These are phyloP conservation scores for Cymbopogon flexuosus DNA, from an alignment of 202 grass and related monocot genomes.

Conservation along the genomic window DNA sequence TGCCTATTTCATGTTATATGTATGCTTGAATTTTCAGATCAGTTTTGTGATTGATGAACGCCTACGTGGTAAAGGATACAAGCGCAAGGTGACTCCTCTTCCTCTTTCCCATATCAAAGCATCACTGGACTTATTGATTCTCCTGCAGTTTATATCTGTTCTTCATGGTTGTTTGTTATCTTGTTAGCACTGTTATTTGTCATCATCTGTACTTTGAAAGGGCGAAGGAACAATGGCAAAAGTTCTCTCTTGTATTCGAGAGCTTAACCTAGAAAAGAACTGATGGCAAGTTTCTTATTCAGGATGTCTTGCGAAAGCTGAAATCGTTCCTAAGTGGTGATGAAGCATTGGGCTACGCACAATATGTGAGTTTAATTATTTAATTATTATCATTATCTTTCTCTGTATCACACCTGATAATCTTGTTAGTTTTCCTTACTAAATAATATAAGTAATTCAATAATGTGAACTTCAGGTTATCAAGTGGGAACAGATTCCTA, in stretches of 20 bases:
- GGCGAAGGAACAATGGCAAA: not conserved
- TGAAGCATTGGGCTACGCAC: slow-evolving; percentile 65
- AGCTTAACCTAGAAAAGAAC: slow-evolving; percentile 2
- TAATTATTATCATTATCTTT: not conserved
- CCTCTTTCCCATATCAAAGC: not conserved
- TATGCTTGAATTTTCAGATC: slow-evolving; percentile 48
- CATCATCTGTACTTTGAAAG: not conserved
- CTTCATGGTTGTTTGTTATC: not conserved
- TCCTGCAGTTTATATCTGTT: slow-evolving; percentile 20
- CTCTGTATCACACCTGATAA: not conserved
- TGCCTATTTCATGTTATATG: not conserved
- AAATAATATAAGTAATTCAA: slow-evolving; percentile 12
- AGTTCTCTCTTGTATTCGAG: not conserved
- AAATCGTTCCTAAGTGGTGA: slow-evolving; percentile 70
- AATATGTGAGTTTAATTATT: slow-evolving; percentile 71
- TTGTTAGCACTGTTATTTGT: not conserved
- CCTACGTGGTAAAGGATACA: slow-evolving; percentile 69
- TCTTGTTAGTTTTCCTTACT: slow-evolving; percentile 6
- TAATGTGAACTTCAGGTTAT: slow-evolving; percentile 59
- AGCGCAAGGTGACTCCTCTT: slow-evolving; percentile 68
- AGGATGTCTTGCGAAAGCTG: slow-evolving; percentile 80
- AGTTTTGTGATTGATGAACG: slow-evolving; percentile 93
- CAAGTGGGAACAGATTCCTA: slow-evolving; percentile 96
- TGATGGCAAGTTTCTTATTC: slow-evolving; percentile 33
- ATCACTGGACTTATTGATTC: not conserved